Base-by-base conservation (phyloP, 768 basidiomycete species). In the Agaricus sinodeliciosus region DNA sequence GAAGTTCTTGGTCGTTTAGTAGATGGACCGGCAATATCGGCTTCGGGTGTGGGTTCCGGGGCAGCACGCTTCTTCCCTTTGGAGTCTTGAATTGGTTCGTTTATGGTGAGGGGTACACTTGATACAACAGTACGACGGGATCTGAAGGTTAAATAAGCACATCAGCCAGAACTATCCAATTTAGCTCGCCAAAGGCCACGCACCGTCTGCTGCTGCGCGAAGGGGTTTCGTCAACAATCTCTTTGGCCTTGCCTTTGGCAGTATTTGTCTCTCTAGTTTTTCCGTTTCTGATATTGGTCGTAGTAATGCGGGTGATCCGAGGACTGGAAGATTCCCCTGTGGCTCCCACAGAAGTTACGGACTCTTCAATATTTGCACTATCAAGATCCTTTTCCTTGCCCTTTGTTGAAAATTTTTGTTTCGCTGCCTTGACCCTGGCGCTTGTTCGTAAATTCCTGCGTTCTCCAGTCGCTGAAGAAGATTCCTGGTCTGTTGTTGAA, bases 41-140 rank as follows among this genome's bases (percentile, higher is more conserved):
- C 87, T 65, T 86, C 82, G 68, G 87, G 86, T 41, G 81, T 81
- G 25, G 52, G 45, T 70, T 91, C 87, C 44, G 86, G 85, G 28
- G 76, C 80, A 36, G 90, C 92, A 62, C 90, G 87, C 73, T 94
- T 95, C 82, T 96, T 96, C 54, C 92, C 94, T 70, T 94, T 94
- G 59, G 69, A 68, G 70, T 91, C 89, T 63, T 77, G 77, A 2
- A 72, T 59, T 45, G 85, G 80, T 76, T 92, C 90, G 82, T 83
- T 84, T 69, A 90, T 91, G 53, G 79, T 71, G 70, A 79, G 67
- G 60, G 77, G 64, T 58, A 72, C 45, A 62, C 72, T 61, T 57
- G 70, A 58, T 56, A 72, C 57, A 49, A 65, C 51, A 45, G 79
- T 77, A 63, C 82, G 80, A 63, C 84, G 81, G 61, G 78, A 72